phyloP scores from a whole-genome alignment of 192 early-diverging fungal species.

The Mortierella claussenii region DNA sequence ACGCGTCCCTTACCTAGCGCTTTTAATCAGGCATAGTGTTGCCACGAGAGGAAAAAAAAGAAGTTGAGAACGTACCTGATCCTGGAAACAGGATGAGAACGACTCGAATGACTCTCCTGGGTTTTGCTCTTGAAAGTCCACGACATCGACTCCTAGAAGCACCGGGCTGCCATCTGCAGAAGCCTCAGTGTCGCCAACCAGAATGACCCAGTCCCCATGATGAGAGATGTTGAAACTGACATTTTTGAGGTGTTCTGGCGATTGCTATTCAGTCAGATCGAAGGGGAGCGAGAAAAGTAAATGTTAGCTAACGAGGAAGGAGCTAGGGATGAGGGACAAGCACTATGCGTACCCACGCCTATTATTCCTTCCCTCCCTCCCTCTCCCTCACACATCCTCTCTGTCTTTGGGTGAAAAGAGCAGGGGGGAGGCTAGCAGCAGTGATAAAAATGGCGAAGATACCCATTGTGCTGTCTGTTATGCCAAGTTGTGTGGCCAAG shows the following conservation, averaged over 20 bases:
- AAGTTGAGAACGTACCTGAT: constrained; percentile 33
- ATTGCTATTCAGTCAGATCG: constrained; percentile 7
- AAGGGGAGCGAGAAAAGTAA: background rate
- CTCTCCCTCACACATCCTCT: no score
- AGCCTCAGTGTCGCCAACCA: constrained; percentile 53
- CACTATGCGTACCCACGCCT: no score
- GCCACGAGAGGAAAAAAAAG: no score
- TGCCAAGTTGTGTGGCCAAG: no score
- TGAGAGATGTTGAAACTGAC: constrained; percentile 66
- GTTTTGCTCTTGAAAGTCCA: constrained; percentile 53
- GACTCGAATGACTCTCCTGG: constrained; percentile 39
- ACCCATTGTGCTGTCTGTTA: no score
- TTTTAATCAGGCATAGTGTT: no score
- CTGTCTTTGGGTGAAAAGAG: no score
- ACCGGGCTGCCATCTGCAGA: constrained; percentile 17
- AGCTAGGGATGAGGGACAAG: background rate
- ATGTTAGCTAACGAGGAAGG: background rate
- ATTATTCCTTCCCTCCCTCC: no score
- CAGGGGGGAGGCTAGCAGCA: no score
- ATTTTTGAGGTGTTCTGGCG: constrained; percentile 13
- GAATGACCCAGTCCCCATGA: constrained; percentile 71
- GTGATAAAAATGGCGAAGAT: no score
- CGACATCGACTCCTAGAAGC: constrained; percentile 62
- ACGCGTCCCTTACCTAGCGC: no score
- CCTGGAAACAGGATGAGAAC: constrained; percentile 52